Conservation (phyloP, 164 flowering plant species). For the Pachysandra terminalis region DNA sequence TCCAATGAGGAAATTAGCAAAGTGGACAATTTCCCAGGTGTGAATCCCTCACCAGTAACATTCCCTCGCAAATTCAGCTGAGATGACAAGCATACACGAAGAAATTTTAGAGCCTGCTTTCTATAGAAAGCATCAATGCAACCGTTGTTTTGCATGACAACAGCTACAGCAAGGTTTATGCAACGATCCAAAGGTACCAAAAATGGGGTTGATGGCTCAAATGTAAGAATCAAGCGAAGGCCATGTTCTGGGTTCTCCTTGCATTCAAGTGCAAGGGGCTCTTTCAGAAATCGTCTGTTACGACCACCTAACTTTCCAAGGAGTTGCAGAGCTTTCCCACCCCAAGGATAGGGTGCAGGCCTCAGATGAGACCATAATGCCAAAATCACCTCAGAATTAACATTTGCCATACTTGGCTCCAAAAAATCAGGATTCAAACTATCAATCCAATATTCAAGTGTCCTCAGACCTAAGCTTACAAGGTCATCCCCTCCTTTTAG, state of each 20-base stretch:
- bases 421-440: conserved; percentile 98
- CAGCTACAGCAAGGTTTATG: conserved; percentile 84
- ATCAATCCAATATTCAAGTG: conserved; percentile 98
- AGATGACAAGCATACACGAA: conserved; percentile 88
- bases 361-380: conserved; percentile 98
- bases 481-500: conserved; percentile 90
- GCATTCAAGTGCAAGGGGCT: conserved; percentile 96
- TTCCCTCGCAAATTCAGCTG: conserved; percentile 86
- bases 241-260: conserved; percentile 99
- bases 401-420: conserved; percentile 98
- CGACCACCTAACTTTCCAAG: conserved; percentile 99
- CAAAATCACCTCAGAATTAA: conserved; percentile 90
- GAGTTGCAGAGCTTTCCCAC: conserved; percentile 82
- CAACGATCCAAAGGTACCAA: conserved; percentile 97
- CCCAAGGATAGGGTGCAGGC: conserved; percentile 94
- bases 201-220: conserved; percentile 97
- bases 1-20: conserved; percentile 65
- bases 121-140: conserved; percentile 74
- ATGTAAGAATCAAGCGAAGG: conserved; percentile 94
- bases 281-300: conserved; percentile 91
- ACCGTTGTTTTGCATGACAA: conserved; percentile 61
- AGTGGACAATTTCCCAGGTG: conserved; percentile 55
- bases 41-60: conserved; percentile 55
- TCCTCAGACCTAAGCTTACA: conserved; percentile 78
- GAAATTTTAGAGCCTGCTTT: conserved; percentile 87